Base-by-base conservation (phyloP, 1,284 basidiomycete species). In the Boletellus deceptivus region DNA sequence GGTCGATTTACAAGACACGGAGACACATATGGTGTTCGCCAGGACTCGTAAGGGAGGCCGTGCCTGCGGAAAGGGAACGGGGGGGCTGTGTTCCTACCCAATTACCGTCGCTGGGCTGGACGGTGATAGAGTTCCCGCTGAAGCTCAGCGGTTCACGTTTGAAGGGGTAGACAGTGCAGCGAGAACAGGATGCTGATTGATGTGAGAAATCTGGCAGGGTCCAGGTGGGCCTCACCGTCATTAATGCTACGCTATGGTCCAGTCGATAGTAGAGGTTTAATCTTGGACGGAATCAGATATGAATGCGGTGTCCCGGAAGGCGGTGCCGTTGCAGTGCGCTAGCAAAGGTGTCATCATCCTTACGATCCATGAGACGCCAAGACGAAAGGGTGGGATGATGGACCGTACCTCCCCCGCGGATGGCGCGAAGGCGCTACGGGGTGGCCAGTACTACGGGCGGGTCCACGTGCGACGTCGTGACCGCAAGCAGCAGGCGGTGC, bases 31-130 rank as follows among this genome's bases (percentile, higher is more conserved):
- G 9, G 9, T 8, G 9, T 31, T 31, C 7, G 38, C 41, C 51
- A 51, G 44, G 50, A 46, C 40, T 44, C 17, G 34, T 31, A 44
- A 9, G 22, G 18, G 46, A 9, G 22, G 22, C 43, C 50, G 49
- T 55, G 57, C 36, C 41, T 37, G 40, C 43, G 52, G 47, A 38
- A 24, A n/a, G 20, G 29, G 3, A 8, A 11, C 6, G 39, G 42
- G 14, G 25, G 49, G 63, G 57, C n/a, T n/a, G n/a, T 29, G 47
- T 58, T 41, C 40, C 7, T n/a, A 41, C 25, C 13, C n/a, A 41
- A 27, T 41, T 34, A 35, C 61, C 41, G 50, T 48, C 46, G 52
- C 59, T 62, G 61, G 52, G 59, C 52, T 53, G 37, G 45, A 43
- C 18, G 38, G 24, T 49, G 43, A 59, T 55, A 48, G 22, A 27